These are phyloP conservation scores for Fomitopsis pulvina DNA, from an alignment of 768 basidiomycete species.

Conservation along the genomic window DNA sequence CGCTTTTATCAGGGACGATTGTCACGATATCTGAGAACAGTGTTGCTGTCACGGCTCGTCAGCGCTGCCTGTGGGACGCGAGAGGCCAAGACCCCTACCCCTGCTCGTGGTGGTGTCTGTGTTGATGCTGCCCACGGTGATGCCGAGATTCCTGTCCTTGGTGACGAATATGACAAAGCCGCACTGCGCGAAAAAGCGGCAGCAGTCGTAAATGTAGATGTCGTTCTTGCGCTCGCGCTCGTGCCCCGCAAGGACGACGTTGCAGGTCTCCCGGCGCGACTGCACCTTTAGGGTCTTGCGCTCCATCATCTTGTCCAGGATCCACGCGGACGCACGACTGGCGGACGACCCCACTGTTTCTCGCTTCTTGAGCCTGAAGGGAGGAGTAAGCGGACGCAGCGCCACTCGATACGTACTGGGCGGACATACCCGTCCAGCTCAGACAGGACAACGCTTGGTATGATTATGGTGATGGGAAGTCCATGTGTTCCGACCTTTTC, in stretches of 20 bases:
- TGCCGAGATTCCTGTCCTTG: conserved; percentile 60
- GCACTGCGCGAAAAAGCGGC: conserved; percentile 44
- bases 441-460: conserved; percentile 69
- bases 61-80: conserved; percentile 9
- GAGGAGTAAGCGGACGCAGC: not conserved
- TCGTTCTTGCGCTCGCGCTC: conserved; percentile 41
- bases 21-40: not conserved
- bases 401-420: not conserved
- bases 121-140: conserved; percentile 13
- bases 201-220: conserved; percentile 70
- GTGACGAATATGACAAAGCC: conserved; percentile 48
- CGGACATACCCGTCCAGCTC: conserved; percentile 65
- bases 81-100: conserved; percentile 27
- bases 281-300: conserved; percentile 23
- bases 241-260: not conserved
- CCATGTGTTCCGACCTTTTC: conserved; percentile 45
- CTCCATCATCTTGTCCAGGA: conserved; percentile 25
- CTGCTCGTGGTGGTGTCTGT: conserved; percentile 32
- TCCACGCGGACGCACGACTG: conserved; percentile 39
- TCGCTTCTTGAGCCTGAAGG: conserved; percentile 34
- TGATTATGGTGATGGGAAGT: conserved; percentile 53
- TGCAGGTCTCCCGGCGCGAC: conserved; percentile 22
- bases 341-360: conserved; percentile 52
- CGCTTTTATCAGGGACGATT: not conserved
- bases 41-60: not conserved